These are phyloP conservation scores for Asclepias syriaca DNA, from an alignment of 257 asterid species.

Conservation along the genomic window DNA sequence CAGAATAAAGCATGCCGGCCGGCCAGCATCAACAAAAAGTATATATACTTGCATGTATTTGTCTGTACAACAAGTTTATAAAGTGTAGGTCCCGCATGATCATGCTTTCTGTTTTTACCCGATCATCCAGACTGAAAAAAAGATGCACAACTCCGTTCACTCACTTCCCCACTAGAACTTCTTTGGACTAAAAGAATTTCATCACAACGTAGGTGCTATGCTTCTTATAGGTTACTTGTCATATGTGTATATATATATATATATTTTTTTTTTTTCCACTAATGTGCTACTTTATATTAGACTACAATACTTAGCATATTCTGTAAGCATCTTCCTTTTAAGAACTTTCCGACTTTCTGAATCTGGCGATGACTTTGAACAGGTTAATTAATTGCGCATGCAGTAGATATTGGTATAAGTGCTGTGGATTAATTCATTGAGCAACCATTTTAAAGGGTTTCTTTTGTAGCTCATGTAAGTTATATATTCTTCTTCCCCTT, in stretches of 20 bases:
- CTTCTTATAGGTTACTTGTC: no score
- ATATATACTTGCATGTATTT: background rate
- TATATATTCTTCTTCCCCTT: background rate
- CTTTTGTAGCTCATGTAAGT: background rate
- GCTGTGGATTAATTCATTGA: background rate
- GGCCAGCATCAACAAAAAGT: slow-evolving; percentile 1
- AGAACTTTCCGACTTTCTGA: background rate
- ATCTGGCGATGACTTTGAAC: background rate
- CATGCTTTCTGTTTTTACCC: background rate
- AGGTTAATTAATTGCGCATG: slow-evolving; percentile 1
- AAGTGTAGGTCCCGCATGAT: background rate
- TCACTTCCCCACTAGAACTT: background rate
- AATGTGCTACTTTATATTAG: background rate
- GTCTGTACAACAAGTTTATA: background rate
- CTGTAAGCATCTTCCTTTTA: background rate
- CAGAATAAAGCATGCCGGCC: slow-evolving; percentile 7
- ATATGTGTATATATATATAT: no score
- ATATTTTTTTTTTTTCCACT: background rate
- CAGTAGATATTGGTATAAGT: background rate
- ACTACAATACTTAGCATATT: background rate
- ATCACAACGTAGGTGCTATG: background rate
- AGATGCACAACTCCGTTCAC: background rate
- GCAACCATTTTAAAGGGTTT: background rate
- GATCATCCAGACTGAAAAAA: background rate
- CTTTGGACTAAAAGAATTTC: background rate